A percentile compares a stretch with the other conserved stretches of the same genome.
Evolutionary conservation across 1,284 basidiomycete genomes (phyloP).

Genomic region (Ustilago hordei): DNA sequence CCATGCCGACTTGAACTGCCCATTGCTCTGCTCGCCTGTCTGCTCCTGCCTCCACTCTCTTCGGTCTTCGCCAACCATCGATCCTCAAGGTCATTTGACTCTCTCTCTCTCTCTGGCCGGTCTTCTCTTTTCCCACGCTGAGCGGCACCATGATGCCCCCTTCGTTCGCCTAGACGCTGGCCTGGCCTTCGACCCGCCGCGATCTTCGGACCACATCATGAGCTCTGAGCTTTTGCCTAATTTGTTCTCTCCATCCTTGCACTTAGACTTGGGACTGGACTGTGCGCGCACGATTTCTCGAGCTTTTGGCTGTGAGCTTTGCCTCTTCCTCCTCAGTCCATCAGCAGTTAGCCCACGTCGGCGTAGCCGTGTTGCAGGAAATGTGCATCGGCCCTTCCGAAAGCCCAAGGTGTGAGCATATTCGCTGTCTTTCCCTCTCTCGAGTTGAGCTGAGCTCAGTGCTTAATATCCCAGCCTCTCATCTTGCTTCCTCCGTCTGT

Average conservation of each 20-base stretch:
- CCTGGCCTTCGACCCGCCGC: neutral
- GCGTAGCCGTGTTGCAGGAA: neutral
- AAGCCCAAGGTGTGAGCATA: neutral
- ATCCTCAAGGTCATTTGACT: conserved; percentile 1
- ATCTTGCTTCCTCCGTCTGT: neutral
- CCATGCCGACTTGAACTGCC: conserved; percentile 13
- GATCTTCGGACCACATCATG: conserved; percentile 20
- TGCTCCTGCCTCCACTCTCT: neutral
- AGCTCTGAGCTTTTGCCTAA: conserved; percentile 4
- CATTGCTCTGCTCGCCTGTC: neutral
- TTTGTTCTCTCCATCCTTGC: neutral
- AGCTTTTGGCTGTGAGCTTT: conserved; percentile 2
- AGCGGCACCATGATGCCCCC: neutral
- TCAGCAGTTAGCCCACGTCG: neutral
- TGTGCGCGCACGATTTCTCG: neutral
- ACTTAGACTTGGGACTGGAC: neutral
- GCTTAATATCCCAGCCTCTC: conserved; percentile 1
- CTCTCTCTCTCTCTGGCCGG: neutral
- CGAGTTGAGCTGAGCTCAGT: neutral
- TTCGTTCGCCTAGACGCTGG: neutral
- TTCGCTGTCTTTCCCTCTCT: neutral
- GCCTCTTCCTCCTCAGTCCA: neutral
- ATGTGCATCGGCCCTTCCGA: neutral
- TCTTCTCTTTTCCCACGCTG: neutral
- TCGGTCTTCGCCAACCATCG: neutral